Evolutionary conservation across 2,329 filamentous ascomycete species (phyloP).

Genomic region (Pseudogymnoascus sp.): DNA sequence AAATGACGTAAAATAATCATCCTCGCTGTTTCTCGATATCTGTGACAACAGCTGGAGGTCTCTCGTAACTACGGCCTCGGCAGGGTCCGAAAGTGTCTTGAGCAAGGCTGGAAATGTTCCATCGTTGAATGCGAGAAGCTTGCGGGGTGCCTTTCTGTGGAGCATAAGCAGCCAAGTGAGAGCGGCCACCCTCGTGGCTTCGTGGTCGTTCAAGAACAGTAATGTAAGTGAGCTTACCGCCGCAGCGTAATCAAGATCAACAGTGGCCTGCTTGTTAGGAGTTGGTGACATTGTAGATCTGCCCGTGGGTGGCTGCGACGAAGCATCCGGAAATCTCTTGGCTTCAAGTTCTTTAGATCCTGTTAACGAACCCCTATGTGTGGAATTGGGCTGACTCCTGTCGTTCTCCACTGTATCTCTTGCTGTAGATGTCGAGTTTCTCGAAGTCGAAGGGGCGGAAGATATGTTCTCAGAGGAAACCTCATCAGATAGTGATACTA

Average conservation of each 20-base stretch:
- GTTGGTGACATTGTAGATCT: slow-evolving; percentile 18
- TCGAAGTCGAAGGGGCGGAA: slow-evolving; percentile 31
- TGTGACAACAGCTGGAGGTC: slow-evolving; percentile 91
- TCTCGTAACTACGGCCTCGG: slow-evolving; percentile 90
- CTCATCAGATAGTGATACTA: slow-evolving; percentile 77
- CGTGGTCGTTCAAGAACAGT: slow-evolving; percentile 92
- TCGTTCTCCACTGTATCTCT: slow-evolving; percentile 27
- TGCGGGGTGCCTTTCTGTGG: slow-evolving; percentile 86
- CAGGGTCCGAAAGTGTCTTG: slow-evolving; percentile 91
- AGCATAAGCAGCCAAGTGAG: slow-evolving; percentile 97
- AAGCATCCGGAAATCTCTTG: slow-evolving; percentile 45
- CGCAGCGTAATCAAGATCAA: slow-evolving; percentile 89
- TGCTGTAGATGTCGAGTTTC: slow-evolving; percentile 35
- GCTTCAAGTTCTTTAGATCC: slow-evolving; percentile 44
- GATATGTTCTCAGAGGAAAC: slow-evolving; percentile 36
- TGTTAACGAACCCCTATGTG: slow-evolving; percentile 31
- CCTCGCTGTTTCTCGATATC: slow-evolving; percentile 92
- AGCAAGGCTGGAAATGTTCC: slow-evolving; percentile 93
- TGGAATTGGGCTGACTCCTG: slow-evolving; percentile 26
- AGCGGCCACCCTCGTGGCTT: slow-evolving; percentile 88
- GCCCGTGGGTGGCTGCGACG: slow-evolving; percentile 38
- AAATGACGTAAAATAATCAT: slow-evolving; percentile 95
- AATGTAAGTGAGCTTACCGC: slow-evolving; percentile 89
- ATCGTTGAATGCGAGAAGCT: slow-evolving; percentile 91
- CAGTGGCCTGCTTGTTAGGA: slow-evolving; percentile 36